Conservation (phyloP, 495 filamentous ascomycete genomes). For the Aspergillus biplanus region DNA sequence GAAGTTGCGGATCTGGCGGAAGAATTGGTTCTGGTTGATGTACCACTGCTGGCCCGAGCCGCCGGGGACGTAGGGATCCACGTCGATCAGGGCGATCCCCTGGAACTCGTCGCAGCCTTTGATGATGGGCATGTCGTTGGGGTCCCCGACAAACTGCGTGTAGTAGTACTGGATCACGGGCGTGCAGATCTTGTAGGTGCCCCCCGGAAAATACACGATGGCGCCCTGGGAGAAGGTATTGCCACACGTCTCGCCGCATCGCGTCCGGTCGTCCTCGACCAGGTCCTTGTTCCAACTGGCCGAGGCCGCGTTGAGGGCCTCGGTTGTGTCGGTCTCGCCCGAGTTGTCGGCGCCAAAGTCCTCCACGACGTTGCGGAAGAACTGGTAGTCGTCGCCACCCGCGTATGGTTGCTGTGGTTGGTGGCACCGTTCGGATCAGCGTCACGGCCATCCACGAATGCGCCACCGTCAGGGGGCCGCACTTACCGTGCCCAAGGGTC, state of each 20-base stretch:
- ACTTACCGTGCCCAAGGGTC: too few species aligned
- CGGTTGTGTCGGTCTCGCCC: background rate
- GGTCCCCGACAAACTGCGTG: conserved; percentile 37
- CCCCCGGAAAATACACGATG: conserved; percentile 21
- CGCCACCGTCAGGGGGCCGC: too few species aligned
- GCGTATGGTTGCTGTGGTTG: too few species aligned
- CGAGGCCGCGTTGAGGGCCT: background rate
- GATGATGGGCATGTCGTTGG: conserved; percentile 20
- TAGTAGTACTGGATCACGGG: conserved; percentile 34
- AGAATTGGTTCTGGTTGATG: conserved; percentile 31
- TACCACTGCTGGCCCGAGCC: conserved; percentile 26
- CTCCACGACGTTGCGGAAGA: too few species aligned
- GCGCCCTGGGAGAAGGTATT: background rate
- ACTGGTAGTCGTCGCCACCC: too few species aligned
- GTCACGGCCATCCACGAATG: too few species aligned
- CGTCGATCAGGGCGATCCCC: conserved; percentile 30
- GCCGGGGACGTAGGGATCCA: conserved; percentile 43
- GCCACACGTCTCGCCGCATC: conserved; percentile 4
- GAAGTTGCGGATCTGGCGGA: conserved; percentile 35
- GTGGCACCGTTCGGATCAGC: too few species aligned
- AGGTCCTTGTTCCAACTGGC: background rate
- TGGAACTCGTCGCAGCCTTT: conserved; percentile 25
- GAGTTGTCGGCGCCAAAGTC: too few species aligned
- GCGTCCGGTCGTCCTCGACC: background rate
- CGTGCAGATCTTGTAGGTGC: conserved; percentile 34